Percentiles rank a stretch among this genome's conserved stretches.
Conservation (phyloP, 2,329 filamentous ascomycete genomes). For the Chaetomiaceae sp. region DNA sequence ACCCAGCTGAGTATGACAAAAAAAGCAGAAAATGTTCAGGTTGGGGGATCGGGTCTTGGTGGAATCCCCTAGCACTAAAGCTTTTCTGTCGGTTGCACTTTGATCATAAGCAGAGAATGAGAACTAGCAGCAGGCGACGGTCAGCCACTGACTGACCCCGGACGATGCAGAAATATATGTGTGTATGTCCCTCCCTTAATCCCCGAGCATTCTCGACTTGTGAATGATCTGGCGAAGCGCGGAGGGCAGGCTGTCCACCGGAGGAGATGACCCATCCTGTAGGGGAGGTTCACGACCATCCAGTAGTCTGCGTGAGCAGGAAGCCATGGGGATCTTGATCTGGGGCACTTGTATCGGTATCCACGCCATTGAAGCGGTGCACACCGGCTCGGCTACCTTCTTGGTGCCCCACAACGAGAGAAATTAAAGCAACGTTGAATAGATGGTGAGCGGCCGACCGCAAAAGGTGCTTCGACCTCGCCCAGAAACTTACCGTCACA, state of each 20-base stretch:
- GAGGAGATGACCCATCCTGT: slow-evolving; percentile 18
- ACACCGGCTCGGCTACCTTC: slow-evolving; percentile 58
- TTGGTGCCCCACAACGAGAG: slow-evolving; percentile 42
- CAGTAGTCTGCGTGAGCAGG: slow-evolving; percentile 26
- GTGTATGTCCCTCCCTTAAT: slow-evolving; percentile 45
- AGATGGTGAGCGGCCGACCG: not conserved
- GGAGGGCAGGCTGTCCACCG: slow-evolving; percentile 33
- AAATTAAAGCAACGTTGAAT: not conserved
- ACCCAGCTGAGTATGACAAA: slow-evolving; percentile 46
- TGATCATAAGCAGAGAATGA: slow-evolving; percentile 33
- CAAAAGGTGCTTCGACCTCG: slow-evolving; percentile 6
- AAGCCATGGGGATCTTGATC: slow-evolving; percentile 37
- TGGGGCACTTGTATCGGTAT: slow-evolving; percentile 69
- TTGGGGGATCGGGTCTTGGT: slow-evolving; percentile 19
- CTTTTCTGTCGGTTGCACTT: slow-evolving; percentile 26
- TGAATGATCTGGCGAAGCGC: slow-evolving; percentile 44
- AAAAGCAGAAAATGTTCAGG: slow-evolving; percentile 42
- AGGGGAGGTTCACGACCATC: slow-evolving; percentile 33
- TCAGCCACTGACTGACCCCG: slow-evolving; percentile 24
- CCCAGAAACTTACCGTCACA: slow-evolving; percentile 38
- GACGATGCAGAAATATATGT: not conserved
- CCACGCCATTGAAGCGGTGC: slow-evolving; percentile 48
- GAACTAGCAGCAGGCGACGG: slow-evolving; percentile 33
- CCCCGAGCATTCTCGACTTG: slow-evolving; percentile 45
- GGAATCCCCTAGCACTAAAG: slow-evolving; percentile 24